These are phyloP conservation scores for Aspergillus sparsus DNA, from an alignment of 495 filamentous ascomycete species.

Conservation along the genomic window DNA sequence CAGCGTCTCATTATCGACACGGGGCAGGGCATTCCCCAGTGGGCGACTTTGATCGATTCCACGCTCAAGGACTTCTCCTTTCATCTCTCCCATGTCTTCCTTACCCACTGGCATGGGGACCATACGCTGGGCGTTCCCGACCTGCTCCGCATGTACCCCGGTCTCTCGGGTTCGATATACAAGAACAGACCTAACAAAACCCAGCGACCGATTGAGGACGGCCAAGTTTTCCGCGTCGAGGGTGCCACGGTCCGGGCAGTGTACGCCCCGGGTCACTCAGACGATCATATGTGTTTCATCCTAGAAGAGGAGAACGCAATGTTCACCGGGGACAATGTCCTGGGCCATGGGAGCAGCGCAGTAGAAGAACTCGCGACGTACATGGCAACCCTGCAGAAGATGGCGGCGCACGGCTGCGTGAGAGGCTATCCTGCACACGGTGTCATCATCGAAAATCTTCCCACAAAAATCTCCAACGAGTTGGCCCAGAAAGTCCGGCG, in stretches of 20 bases:
- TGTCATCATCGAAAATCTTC: conserved; percentile 35
- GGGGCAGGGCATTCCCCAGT: conserved; percentile 49
- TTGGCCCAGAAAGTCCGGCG: conserved; percentile 38
- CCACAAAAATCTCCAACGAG: conserved; percentile 32
- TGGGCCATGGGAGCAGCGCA: conserved; percentile 40
- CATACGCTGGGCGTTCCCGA: conserved; percentile 71
- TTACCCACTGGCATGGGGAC: conserved; percentile 85
- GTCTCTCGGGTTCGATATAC: conserved; percentile 33
- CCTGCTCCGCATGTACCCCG: conserved; percentile 55
- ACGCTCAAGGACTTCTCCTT: conserved; percentile 36
- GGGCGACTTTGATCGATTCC: conserved; percentile 31
- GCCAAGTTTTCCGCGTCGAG: conserved; percentile 40
- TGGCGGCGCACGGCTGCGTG: conserved; percentile 31
- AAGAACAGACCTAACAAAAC: conserved; percentile 48
- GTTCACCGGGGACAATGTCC: conserved; percentile 78
- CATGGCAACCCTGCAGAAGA: conserved; percentile 37
- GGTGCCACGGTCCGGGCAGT: conserved; percentile 45
- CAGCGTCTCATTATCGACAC: conserved; percentile 71
- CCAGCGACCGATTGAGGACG: conserved; percentile 47
- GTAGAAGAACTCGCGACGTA: conserved; percentile 41
- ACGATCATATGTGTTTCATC: conserved; percentile 52
- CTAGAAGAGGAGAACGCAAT: conserved; percentile 66
- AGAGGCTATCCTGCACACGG: conserved; percentile 49
- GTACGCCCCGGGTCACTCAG: conserved; percentile 43
- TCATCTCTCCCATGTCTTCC: conserved; percentile 55